A percentile compares a stretch with the other conserved stretches of the same genome.
Conservation (phyloP, 2,329 filamentous ascomycete genomes). For the Didymella segeticola region DNA sequence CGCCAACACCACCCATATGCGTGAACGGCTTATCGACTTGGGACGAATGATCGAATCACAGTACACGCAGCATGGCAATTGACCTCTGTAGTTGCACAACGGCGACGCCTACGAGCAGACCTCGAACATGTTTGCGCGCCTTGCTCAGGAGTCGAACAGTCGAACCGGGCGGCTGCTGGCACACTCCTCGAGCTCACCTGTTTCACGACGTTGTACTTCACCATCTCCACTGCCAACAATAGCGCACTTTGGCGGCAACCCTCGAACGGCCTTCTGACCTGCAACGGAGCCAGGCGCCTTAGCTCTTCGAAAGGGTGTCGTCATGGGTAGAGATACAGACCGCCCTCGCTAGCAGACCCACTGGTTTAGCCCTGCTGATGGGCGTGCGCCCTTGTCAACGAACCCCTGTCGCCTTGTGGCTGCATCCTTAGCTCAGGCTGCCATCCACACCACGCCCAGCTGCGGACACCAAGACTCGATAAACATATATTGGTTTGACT, state of each 20-base stretch:
- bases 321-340: slow-evolving; percentile 39
- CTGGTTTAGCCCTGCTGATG: slow-evolving; percentile 25
- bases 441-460: slow-evolving; percentile 31
- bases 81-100: slow-evolving; percentile 21
- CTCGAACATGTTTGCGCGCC: slow-evolving; percentile 26
- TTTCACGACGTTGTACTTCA: slow-evolving; percentile 18
- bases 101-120: slow-evolving; percentile 1
- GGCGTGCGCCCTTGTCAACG: slow-evolving; percentile 14
- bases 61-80: slow-evolving; percentile 12
- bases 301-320: slow-evolving; percentile 27
- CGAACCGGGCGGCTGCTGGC: slow-evolving; percentile 34
- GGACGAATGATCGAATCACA: slow-evolving; percentile 29
- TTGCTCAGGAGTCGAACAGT: slow-evolving; percentile 27
- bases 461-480: slow-evolving; percentile 31
- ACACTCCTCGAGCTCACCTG: slow-evolving; percentile 18
- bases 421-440: slow-evolving; percentile 31
- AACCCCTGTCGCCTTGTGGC: slow-evolving; percentile 15
- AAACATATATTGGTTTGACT: slow-evolving; percentile 44
- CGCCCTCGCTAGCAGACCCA: slow-evolving; percentile 38
- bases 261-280: slow-evolving; percentile 33
- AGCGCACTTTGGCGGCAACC: slow-evolving; percentile 20
- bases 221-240: slow-evolving; percentile 24
- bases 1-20: slow-evolving; percentile 19
- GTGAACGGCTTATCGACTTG: slow-evolving; percentile 26
- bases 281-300: slow-evolving; percentile 27